Evolutionary conservation across 192 early-diverging fungal genomes (phyloP).

Genomic region (Entrophospora sp.): DNA sequence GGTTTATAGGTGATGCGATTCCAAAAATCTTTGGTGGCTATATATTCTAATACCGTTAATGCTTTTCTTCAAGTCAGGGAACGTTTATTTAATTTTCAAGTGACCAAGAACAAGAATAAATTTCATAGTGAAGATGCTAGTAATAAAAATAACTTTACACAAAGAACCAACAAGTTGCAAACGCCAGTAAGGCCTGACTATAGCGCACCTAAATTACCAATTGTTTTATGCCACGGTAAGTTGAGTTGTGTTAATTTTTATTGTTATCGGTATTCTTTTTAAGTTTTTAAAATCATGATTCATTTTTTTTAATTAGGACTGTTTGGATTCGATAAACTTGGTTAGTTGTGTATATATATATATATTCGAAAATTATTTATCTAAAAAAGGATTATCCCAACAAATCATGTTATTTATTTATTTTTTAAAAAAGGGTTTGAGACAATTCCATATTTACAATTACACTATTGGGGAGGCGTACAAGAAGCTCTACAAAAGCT

Average conservation of each 20-base stretch:
- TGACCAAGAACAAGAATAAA: too few species aligned
- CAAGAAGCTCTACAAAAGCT: constrained; percentile 64
- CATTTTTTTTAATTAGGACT: constrained; percentile 37
- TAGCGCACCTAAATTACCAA: constrained; percentile 62
- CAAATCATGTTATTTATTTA: not conserved
- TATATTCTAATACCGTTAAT: too few species aligned
- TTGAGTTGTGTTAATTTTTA: not conserved
- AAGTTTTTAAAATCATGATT: constrained; percentile 2
- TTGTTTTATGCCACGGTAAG: constrained; percentile 81
- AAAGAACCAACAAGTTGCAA: too few species aligned
- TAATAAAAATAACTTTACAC: too few species aligned
- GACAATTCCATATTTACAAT: constrained; percentile 67
- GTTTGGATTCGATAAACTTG: constrained; percentile 78
- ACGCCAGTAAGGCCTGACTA: constrained; percentile 57
- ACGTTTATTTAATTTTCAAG: too few species aligned
- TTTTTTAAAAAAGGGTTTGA: constrained; percentile 54
- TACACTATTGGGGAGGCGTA: constrained; percentile 82
- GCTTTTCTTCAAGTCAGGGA: too few species aligned
- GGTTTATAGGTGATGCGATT: too few species aligned
- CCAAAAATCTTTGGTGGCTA: too few species aligned
- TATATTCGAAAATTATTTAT: constrained; percentile 13
- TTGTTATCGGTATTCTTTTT: not conserved
- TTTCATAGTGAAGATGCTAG: too few species aligned
- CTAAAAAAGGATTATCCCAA: not conserved
- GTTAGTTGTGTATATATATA: too few species aligned